Evolutionary conservation across 176 grass and related monocot species (phyloP).

Genomic region (Microstegium vimineum): DNA sequence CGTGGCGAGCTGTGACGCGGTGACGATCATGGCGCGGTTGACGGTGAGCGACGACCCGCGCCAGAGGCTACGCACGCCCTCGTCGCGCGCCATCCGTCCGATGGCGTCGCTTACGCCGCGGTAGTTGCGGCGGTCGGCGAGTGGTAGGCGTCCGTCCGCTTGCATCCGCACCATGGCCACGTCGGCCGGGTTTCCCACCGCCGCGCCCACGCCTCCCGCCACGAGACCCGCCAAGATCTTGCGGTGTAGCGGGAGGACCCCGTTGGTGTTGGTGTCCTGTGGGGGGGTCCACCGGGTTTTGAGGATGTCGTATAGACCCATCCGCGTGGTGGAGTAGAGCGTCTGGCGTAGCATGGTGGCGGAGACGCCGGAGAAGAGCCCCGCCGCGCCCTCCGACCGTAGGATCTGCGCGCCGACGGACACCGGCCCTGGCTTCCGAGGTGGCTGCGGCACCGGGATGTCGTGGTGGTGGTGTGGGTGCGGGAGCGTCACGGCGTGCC

Average conservation of each 20-base stretch:
- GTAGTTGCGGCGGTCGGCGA: slow-evolving; percentile 86
- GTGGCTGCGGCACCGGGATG: slow-evolving; percentile 6
- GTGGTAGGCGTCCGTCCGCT: slow-evolving; percentile 74
- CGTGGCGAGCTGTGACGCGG: slow-evolving; percentile 78
- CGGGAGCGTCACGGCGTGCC: slow-evolving; percentile 39
- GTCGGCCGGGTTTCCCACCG: slow-evolving; percentile 91
- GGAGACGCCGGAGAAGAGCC: slow-evolving; percentile 77
- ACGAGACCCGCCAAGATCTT: slow-evolving; percentile 71
- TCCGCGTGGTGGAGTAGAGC: slow-evolving; percentile 92
- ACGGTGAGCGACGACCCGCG: slow-evolving; percentile 71
- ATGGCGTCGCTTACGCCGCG: slow-evolving; percentile 75
- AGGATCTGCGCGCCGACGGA: slow-evolving; percentile 79
- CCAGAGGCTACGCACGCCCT: slow-evolving; percentile 82
- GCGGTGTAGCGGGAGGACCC: slow-evolving; percentile 57
- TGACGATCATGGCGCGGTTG: slow-evolving; percentile 95
- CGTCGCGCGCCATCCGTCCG: slow-evolving; percentile 57
- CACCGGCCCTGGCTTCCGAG: slow-evolving; percentile 67
- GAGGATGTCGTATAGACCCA: slow-evolving; percentile 93
- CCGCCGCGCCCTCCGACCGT: slow-evolving; percentile 66
- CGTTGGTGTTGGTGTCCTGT: slow-evolving; percentile 16
- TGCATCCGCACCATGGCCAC: slow-evolving; percentile 98
- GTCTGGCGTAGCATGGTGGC: slow-evolving; percentile 85
- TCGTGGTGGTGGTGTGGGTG: slow-evolving; percentile 37
- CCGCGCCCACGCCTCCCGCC: slow-evolving; percentile 73
- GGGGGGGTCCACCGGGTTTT: slow-evolving; percentile 69